Conservation (phyloP, 2,329 filamentous ascomycete species). For the Elsinoe ampelina region DNA sequence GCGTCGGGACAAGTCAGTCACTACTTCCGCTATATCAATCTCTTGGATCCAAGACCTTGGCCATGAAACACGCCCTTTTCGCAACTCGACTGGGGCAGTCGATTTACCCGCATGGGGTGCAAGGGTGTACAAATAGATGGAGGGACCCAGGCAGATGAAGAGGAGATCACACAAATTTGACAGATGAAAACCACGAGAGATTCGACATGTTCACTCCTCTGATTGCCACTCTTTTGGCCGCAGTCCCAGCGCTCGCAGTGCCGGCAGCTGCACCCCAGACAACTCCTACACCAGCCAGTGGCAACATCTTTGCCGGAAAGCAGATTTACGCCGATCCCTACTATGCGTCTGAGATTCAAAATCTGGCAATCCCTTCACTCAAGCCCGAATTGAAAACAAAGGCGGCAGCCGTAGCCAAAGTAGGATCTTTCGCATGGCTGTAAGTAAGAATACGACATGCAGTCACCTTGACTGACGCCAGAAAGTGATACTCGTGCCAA, state of each 20-base stretch:
- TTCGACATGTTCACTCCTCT: background rate
- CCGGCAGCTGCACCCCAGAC: constrained; percentile 15
- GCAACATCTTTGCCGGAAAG: constrained; percentile 45
- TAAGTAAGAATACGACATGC: constrained; percentile 11
- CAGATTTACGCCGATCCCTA: constrained; percentile 44
- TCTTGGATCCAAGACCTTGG: no score
- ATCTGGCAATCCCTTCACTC: constrained; percentile 53
- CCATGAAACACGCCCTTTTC: no score
- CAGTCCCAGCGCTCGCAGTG: constrained; percentile 10
- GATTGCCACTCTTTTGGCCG: constrained; percentile 1
- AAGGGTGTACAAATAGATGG: background rate
- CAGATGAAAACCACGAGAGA: background rate
- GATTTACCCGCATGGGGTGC: background rate
- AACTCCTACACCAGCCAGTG: constrained; percentile 31
- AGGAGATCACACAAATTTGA: background rate
- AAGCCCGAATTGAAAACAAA: constrained; percentile 46
- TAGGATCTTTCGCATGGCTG: constrained; percentile 46
- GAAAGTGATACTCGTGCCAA: constrained; percentile 39
- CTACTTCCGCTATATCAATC: no score
- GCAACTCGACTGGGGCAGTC: no score
- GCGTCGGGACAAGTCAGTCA: no score
- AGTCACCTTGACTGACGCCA: constrained; percentile 4
- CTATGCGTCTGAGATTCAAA: constrained; percentile 45
- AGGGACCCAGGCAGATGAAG: background rate
- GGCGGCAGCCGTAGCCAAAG: constrained; percentile 39